These are phyloP conservation scores for Tuber microsphaerosporum DNA, from an alignment of 495 filamentous ascomycete genomes.

Conservation along the genomic window DNA sequence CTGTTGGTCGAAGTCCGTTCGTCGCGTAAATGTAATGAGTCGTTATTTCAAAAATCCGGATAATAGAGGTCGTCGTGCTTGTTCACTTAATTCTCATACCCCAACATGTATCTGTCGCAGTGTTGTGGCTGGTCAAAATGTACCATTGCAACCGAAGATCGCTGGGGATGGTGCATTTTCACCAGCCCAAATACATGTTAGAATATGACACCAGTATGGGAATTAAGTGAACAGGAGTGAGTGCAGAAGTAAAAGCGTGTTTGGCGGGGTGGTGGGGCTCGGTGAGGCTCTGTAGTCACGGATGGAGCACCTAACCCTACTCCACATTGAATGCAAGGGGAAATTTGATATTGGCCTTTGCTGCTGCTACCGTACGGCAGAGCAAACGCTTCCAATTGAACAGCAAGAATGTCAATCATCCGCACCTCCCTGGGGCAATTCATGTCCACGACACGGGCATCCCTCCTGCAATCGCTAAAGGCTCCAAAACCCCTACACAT, in stretches of 20 bases:
- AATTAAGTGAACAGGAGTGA: no score
- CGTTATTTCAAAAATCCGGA: no score
- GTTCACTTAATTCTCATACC: no score
- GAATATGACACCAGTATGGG: no score
- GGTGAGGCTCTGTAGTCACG: neutral
- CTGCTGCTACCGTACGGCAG: neutral
- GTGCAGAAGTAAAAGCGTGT: neutral
- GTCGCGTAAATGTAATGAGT: no score
- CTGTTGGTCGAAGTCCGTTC: no score
- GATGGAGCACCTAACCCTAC: neutral
- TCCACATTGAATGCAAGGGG: neutral
- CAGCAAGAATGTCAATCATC: slow-evolving; percentile 18
- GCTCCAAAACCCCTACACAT: slow-evolving; percentile 50
- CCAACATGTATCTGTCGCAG: no score
- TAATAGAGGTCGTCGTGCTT: no score
- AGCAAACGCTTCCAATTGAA: neutral
- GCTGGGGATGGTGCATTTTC: no score
- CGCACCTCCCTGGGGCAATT: slow-evolving; percentile 31
- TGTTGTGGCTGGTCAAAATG: no score
- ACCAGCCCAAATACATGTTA: no score
- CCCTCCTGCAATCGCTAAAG: slow-evolving; percentile 24
- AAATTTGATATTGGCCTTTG: neutral
- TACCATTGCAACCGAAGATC: no score
- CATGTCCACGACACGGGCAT: slow-evolving; percentile 25
- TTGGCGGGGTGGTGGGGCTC: neutral